Base-by-base conservation (phyloP, 1,284 basidiomycete species). In the Fomitopsis palustris region DNA sequence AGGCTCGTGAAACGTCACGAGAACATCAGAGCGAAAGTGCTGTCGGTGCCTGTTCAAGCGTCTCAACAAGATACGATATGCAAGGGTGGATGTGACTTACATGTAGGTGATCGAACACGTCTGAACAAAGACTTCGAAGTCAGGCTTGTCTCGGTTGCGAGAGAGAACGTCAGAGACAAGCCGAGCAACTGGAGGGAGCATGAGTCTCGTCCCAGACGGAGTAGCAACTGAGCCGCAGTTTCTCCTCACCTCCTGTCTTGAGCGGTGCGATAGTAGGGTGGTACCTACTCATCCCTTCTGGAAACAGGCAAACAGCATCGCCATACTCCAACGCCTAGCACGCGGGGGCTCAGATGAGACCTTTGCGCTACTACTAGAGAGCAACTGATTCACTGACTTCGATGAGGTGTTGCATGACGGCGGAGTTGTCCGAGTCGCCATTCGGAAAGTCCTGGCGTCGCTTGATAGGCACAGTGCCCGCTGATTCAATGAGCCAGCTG, bases 91-190 rank as follows among this genome's bases (percentile, higher is more conserved):
- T 33, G 39, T 7, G 64, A 35, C 78, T 61, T 64, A 88, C 89
- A 91, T 91, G 67, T 92, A 94, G 8, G 92, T 93, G 55, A 94
- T 83, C 2, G 91, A 93, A 66, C 88, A 92, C 1, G 90, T 90
- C 49, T 88, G 74, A 3, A 95, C 76, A 16, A 83, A 83, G 19
- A 95, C 78, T 64, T 88, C 82, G 64, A 93, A 94, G 54, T 85
- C 74, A 0, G 84, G 80, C 61, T 90, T 78, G 62, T 86, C 75
- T 25, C 81, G 78, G 69, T 92, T 88, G 53, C 85, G 79, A n/a
- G 87, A 83, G 19, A 95, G 75, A 2, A 89, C 81, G 67, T 93
- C 89, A 14, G 90, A 91, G 10, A 92, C 81, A 61, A 94, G 80
- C 33, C 93, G 83, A 9, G 92, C 89, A 31, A 92, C 92, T 92